phyloP scores from a whole-genome alignment of 257 asterid species.

The Buddleja alternifolia region DNA sequence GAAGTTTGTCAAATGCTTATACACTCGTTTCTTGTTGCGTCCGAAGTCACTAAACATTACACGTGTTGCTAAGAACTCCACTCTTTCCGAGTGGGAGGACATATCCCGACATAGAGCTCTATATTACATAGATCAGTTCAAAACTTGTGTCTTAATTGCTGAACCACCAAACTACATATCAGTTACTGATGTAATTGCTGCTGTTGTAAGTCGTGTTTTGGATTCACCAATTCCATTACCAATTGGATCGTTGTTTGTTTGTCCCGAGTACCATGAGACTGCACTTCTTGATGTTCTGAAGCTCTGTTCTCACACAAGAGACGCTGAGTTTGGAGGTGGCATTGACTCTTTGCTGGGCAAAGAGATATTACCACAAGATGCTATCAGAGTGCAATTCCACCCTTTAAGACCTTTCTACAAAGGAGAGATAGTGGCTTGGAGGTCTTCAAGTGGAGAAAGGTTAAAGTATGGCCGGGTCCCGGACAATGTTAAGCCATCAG shows the following conservation, averaged over 20 bases:
- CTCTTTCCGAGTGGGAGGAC: constrained; percentile 83
- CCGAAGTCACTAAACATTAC: constrained; percentile 75
- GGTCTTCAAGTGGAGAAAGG: constrained; percentile 79
- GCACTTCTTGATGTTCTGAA: constrained; percentile 66
- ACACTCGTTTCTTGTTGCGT: constrained; percentile 73
- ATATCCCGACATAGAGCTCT: constrained; percentile 62
- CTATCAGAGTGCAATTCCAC: constrained; percentile 81
- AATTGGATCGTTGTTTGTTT: constrained; percentile 72
- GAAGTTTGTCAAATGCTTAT: constrained; percentile 66
- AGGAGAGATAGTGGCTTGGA: constrained; percentile 97
- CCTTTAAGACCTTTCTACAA: constrained; percentile 92
- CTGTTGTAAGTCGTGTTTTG: constrained; percentile 70
- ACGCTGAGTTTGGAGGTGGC: constrained; percentile 47
- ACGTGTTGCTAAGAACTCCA: constrained; percentile 48
- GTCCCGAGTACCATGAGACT: constrained; percentile 73
- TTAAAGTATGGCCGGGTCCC: constrained; percentile 87
- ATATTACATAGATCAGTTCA: constrained; percentile 65
- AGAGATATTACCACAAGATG: constrained; percentile 89
- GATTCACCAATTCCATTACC: constrained; percentile 79
- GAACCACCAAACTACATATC: constrained; percentile 80
- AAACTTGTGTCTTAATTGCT: constrained; percentile 64
- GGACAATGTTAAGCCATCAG: constrained; percentile 83
- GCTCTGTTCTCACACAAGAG: constrained; percentile 60
- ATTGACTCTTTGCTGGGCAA: constrained; percentile 61
- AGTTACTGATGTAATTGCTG: constrained; percentile 67